phyloP scores from a whole-genome alignment of 23 red algal species.

The Gracilariopsis chorda region DNA sequence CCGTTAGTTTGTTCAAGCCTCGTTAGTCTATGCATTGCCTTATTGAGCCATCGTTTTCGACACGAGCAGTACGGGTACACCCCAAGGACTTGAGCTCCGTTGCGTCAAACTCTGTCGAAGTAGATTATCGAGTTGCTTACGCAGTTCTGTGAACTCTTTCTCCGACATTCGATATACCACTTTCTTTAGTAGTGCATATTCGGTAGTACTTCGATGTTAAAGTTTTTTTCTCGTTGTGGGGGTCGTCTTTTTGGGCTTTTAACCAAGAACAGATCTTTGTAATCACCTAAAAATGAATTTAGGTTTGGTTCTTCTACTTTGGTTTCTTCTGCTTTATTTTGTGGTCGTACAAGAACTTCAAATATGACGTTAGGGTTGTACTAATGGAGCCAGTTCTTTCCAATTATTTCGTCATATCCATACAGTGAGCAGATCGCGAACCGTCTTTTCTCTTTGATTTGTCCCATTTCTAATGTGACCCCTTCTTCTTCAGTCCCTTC shows the following conservation, averaged over 20 bases:
- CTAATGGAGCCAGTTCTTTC: too few relatives aligned
- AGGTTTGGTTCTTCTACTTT: not conserved
- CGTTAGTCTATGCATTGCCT: not conserved
- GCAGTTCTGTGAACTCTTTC: conserved; percentile 15
- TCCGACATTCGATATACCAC: not conserved
- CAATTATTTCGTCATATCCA: too few relatives aligned
- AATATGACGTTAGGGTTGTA: too few relatives aligned
- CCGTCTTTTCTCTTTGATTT: too few relatives aligned
- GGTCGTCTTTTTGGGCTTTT: not conserved
- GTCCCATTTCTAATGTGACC: too few relatives aligned
- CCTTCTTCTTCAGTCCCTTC: too few relatives aligned
- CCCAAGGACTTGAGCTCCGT: conserved; percentile 18
- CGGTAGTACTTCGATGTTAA: not conserved
- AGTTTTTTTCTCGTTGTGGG: not conserved
- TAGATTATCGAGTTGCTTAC: not conserved
- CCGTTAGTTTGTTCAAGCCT: not conserved
- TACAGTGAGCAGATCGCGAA: too few relatives aligned
- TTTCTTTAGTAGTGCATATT: not conserved
- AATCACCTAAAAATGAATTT: not conserved
- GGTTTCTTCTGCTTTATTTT: not conserved
- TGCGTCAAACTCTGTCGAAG: not conserved
- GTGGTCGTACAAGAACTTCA: too few relatives aligned
- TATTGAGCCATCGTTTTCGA: not conserved
- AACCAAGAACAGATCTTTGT: not conserved
- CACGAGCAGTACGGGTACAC: not conserved